Conservation (phyloP, 2,329 filamentous ascomycete species). For the Trichoderma brevicompactum region DNA sequence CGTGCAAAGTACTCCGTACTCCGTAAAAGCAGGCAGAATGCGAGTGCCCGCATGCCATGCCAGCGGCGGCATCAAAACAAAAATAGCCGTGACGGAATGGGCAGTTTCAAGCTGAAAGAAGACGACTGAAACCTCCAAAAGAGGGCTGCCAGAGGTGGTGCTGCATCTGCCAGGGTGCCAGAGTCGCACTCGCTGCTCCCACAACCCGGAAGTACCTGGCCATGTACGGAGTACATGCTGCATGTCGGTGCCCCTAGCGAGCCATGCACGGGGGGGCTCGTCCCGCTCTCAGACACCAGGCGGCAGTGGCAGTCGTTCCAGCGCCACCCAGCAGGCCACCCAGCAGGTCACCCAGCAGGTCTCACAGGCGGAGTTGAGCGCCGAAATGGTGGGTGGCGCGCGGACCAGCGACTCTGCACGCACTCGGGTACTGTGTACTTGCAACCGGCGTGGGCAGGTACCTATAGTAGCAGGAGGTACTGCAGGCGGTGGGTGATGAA, state of each 20-base stretch:
- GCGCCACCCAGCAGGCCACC: no score
- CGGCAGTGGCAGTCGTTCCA: neutral
- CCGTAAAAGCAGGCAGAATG: no score
- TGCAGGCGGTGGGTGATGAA: no score
- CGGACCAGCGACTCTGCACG: neutral
- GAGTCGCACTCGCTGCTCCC: neutral
- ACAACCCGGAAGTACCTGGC: neutral
- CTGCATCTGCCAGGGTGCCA: neutral
- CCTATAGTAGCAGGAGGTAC: no score
- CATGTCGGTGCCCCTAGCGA: slow-evolving; percentile 6
- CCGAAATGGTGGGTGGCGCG: slow-evolving; percentile 4
- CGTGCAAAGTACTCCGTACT: no score
- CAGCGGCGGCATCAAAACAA: no score
- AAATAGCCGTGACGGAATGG: neutral
- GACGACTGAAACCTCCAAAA: neutral
- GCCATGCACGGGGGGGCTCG: slow-evolving; percentile 18
- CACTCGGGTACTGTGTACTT: neutral
- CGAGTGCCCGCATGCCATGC: neutral
- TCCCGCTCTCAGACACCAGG: slow-evolving; percentile 18
- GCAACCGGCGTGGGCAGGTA: neutral
- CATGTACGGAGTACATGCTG: slow-evolving; percentile 1
- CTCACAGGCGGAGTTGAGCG: slow-evolving; percentile 5
- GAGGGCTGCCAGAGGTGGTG: no score
- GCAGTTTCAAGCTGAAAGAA: neutral
- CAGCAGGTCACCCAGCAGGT: neutral